Base-by-base conservation (phyloP, 169 alveolate species). In the Fabrea salina region DNA sequence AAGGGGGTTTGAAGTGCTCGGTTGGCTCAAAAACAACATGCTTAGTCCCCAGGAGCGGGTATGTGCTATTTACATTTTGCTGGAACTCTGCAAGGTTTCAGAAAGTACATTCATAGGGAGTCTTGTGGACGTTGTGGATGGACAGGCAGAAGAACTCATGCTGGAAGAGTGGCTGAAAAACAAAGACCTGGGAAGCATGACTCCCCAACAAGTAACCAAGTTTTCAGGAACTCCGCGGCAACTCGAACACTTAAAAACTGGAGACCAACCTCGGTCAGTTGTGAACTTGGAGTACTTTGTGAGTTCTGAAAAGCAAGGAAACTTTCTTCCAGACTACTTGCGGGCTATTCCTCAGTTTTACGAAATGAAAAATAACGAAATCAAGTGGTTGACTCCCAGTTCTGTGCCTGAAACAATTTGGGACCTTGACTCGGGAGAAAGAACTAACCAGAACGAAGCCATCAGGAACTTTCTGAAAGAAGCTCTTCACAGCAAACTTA, bases 381-480 rank as follows among this genome's bases (percentile, higher is more conserved):
- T 41, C n/a, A 37, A 67, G 7, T 67, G 78, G 78, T 11, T 67
- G 59, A n/a, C 56, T n/a, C 78, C 78, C 8, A 40, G 22, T 11
- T 22, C 59, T 41, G 61, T 67, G n/a, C 78, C 78, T 16, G 78
- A 67, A 67, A 35, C 44, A 41, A 32, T 41, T 7, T 67, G 78
- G 64, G 61, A 67, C 33, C 11, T 41, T n/a, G 43, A 67, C 22
- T 8, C 19, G n/a, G 30, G 22, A 37, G 8, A 11, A n/a, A 39
- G 44, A 13, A 37, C 61, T 8, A 13, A 56, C 13, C 39, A 6
- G 0, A 6, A 19, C 13, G 59, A 67, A 37, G 37, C 16, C 1
- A 35, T 67, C 40, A 37, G 59, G 22, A 59, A 67, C 11, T 43
- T 41, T 1, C 56, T 67, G 22, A 67, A 43, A n/a, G 22, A 7